Percentiles rank a stretch among this genome's conserved stretches.
phyloP scores from a whole-genome alignment of 805 yeast genomes.

The Clavispora carvajalis region DNA sequence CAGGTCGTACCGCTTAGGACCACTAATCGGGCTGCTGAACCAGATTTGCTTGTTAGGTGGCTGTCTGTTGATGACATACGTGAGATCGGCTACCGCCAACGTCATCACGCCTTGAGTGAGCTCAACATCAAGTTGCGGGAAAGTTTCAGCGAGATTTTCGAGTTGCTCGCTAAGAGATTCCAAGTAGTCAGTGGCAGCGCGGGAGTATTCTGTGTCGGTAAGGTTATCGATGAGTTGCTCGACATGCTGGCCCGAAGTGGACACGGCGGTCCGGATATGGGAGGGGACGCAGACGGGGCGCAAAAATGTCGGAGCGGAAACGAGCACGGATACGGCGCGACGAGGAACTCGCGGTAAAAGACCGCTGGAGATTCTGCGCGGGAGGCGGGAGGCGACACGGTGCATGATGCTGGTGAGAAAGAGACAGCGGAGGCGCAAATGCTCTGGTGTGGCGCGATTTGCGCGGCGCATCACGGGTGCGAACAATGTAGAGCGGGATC shows the following conservation, averaged over 20 bases:
- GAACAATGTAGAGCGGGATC: too few relatives aligned
- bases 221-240: conserved; percentile 49
- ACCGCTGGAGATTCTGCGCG: neutral
- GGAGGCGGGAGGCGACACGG: neutral
- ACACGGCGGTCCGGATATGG: conserved; percentile 9
- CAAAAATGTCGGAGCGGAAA: neutral
- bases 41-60: conserved; percentile 97
- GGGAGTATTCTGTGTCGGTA: conserved; percentile 53
- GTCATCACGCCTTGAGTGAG: conserved; percentile 85
- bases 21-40: conserved; percentile 90
- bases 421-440: too few relatives aligned
- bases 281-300: neutral
- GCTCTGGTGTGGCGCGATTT: neutral
- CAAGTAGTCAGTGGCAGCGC: conserved; percentile 58
- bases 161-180: conserved; percentile 63
- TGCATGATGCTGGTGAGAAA: neutral
- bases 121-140: conserved; percentile 68
- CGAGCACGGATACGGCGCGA: neutral
- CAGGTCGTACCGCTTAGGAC: conserved; percentile 75
- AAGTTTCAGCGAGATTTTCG: conserved; percentile 60
- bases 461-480: neutral
- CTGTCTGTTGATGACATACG: conserved; percentile 91
- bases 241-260: conserved; percentile 51
- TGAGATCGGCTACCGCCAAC: conserved; percentile 65
- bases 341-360: neutral